phyloP scores from a whole-genome alignment of 768 basidiomycete species.

The Termitomyces titanicus region DNA sequence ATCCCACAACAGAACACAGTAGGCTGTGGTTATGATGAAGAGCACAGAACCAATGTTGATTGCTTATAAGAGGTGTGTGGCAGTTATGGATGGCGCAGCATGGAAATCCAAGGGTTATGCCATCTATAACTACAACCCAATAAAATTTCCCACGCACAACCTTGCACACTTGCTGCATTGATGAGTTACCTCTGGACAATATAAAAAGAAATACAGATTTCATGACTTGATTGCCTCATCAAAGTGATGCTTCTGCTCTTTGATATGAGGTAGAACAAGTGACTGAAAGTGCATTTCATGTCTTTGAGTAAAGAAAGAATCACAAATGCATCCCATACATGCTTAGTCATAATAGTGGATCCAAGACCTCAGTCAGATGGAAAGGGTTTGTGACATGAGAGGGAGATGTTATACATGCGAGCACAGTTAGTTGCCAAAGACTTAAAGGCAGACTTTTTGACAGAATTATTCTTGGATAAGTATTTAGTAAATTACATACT shows the following conservation, averaged over 20 bases:
- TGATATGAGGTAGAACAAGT: neutral
- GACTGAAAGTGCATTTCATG: neutral
- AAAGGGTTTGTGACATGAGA: neutral
- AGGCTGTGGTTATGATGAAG: too few species aligned
- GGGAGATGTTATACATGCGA: constrained; percentile 9
- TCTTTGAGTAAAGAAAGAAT: neutral
- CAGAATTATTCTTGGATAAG: neutral
- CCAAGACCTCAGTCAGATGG: neutral
- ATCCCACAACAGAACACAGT: too few species aligned
- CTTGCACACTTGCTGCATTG: constrained; percentile 1
- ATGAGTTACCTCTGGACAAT: too few species aligned
- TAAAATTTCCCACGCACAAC: neutral
- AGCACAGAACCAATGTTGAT: neutral
- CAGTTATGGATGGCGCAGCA: constrained; percentile 9
- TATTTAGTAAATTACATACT: neutral
- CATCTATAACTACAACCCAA: constrained; percentile 16
- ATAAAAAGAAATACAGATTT: too few species aligned
- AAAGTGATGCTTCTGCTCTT: neutral
- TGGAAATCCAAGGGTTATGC: constrained; percentile 10
- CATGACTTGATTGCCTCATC: too few species aligned
- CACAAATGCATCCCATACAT: neutral
- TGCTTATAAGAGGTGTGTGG: neutral
- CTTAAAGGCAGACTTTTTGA: neutral
- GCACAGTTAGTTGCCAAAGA: constrained; percentile 19
- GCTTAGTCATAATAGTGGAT: neutral